phyloP scores from a whole-genome alignment of 768 basidiomycete species.

The Tephrocybe sp. region DNA sequence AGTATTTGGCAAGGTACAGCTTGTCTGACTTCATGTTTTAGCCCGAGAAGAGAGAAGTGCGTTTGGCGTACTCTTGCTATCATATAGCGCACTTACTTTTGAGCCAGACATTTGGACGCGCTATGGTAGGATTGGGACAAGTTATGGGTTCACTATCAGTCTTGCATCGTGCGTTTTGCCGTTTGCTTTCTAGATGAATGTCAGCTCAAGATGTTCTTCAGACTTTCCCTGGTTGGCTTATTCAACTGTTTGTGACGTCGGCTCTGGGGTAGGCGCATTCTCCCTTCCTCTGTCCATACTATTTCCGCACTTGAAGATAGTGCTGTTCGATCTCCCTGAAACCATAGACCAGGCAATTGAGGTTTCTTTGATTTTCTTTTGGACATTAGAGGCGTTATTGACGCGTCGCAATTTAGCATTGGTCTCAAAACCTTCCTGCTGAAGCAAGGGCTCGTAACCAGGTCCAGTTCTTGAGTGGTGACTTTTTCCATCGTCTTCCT shows the following conservation, averaged over 20 bases:
- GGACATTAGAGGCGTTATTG: neutral
- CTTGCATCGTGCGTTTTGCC: constrained; percentile 21
- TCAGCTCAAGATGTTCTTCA: neutral
- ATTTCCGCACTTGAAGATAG: constrained; percentile 32
- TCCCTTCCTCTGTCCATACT: constrained; percentile 33
- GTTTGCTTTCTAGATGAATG: neutral
- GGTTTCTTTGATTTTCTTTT: neutral
- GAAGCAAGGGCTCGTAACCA: constrained; percentile 28
- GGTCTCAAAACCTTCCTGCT: constrained; percentile 27
- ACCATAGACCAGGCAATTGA: constrained; percentile 29
- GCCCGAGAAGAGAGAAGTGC: constrained; percentile 9
- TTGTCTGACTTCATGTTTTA: too few relatives aligned
- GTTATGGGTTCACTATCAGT: constrained; percentile 31
- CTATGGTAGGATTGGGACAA: constrained; percentile 33
- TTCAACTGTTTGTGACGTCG: constrained; percentile 38
- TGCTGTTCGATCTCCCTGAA: constrained; percentile 36
- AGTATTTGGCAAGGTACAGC: too few relatives aligned
- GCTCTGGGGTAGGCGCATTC: constrained; percentile 37
- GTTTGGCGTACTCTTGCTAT: neutral
- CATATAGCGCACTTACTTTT: neutral
- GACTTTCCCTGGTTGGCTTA: constrained; percentile 16
- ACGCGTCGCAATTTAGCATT: neutral
- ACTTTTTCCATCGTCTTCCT: constrained; percentile 41
- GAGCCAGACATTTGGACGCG: constrained; percentile 25
- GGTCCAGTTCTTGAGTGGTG: constrained; percentile 37